Evolutionary conservation across 2,329 filamentous ascomycete genomes (phyloP), one percentile per base, ranked within the genome.

Genomic region (Beauveria caledonica): DNA sequence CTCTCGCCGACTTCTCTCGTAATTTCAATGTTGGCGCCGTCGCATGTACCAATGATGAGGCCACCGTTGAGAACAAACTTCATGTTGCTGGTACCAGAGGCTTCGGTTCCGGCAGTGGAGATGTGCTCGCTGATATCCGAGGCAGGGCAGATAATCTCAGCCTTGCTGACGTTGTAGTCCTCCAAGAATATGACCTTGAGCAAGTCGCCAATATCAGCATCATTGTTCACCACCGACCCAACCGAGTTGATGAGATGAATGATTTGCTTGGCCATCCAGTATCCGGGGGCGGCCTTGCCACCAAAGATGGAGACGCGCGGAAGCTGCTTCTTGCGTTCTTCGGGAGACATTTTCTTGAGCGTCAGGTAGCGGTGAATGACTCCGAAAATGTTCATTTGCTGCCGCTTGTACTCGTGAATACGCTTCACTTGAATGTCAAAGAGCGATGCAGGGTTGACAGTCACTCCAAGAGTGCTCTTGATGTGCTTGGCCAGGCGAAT

Each of bases 231-330:
- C 3, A 97, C 89, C 17, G 85, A 78, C 4, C 91, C 92, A 27
- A 97, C 94, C 63, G 86, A 88, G 78, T 97, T 97, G 79, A 99
- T 87, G 61, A 99, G 83, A 72, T 97, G 93, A 68, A 99, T 99
- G 66, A 97, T 92, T 45, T 94, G 95, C 84, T 99, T 99, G 42
- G 94, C 94, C 94, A 97, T 99, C 94, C 94, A 99, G 80, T 99
- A 99, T 17, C 94, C 94, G 0, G 94, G 94, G 2, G 94, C 94
- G 27, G 94, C 94, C 78, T 99, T 99, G 68, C 94, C 94, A 71
- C 94, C 94, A 72, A 99, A 97, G 73, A 99, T 95, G 61, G 89
- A 94, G 10, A 97, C 94, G 56, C 93, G 88, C 17, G 92, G 91
- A 49, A 87, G 84, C 63, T 90, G 81, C 77, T 94, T 94, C 81